Percentiles rank a stretch among this genome's conserved stretches.
Evolutionary conservation across 1,139 yeast species (phyloP).

Genomic region (Meyerozyma guilliermondii): DNA sequence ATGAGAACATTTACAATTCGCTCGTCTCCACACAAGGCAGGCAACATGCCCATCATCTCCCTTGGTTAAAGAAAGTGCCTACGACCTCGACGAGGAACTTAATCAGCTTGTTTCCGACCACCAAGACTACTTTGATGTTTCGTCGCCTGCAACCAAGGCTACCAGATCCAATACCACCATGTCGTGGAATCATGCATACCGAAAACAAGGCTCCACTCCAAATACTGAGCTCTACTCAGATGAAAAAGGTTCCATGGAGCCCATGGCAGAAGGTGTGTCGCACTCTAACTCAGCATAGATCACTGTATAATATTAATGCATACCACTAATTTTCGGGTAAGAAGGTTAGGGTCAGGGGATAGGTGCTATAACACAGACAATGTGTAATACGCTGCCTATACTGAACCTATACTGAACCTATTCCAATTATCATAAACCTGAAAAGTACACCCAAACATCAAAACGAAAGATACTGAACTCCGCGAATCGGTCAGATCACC

Average conservation of each 20-base stretch:
- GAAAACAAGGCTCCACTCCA: conserved; percentile 25
- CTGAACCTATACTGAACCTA: no score
- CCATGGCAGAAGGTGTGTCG: not conserved
- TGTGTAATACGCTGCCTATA: no score
- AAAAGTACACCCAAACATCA: no score
- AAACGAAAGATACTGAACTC: no score
- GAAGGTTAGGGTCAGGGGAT: no score
- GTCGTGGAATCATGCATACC: conserved; percentile 22
- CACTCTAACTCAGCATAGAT: not conserved
- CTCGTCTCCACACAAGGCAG: conserved; percentile 19
- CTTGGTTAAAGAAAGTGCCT: conserved; percentile 11
- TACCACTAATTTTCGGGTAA: no score
- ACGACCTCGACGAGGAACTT: conserved; percentile 17
- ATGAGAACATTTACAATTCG: conserved; percentile 25
- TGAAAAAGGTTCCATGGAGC: conserved; percentile 10
- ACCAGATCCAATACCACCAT: conserved; percentile 34
- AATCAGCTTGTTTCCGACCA: conserved; percentile 12
- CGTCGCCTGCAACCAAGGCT: conserved; percentile 30
- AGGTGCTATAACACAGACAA: no score
- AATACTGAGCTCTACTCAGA: conserved; percentile 29
- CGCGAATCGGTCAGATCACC: no score
- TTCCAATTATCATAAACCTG: no score
- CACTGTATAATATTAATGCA: not conserved
- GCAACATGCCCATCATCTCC: conserved; percentile 46
- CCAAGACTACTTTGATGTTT: conserved; percentile 13